These are phyloP conservation scores for Cryptococcus sp. DNA, from an alignment of 1,284 basidiomycete species.

Conservation along the genomic window DNA sequence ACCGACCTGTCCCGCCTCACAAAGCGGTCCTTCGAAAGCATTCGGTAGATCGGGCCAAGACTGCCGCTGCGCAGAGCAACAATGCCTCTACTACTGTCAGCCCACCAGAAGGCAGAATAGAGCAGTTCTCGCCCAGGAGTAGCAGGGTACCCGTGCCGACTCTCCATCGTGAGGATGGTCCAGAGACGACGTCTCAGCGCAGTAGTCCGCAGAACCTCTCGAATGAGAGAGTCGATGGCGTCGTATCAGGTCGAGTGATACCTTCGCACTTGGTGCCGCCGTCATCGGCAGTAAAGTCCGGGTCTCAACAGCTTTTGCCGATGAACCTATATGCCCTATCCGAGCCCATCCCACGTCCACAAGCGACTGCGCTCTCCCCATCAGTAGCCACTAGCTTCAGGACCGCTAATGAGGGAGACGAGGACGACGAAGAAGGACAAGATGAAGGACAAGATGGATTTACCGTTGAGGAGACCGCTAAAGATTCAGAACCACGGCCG, in stretches of 20 bases:
- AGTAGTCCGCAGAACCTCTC: not conserved
- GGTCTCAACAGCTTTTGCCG: not conserved
- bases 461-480: not conserved
- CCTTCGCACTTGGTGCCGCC: not conserved
- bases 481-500: not conserved
- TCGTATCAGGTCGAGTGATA: no score
- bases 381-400: constrained; percentile 18
- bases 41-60: no score
- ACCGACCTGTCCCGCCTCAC: no score
- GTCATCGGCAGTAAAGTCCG: not conserved
- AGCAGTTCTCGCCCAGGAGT: no score
- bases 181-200: not conserved
- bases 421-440: not conserved
- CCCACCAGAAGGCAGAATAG: no score
- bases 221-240: no score
- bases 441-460: not conserved
- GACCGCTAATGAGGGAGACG: constrained; percentile 21
- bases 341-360: not conserved
- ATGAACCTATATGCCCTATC: not conserved
- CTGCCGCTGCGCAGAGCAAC: no score
- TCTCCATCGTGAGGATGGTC: no score
- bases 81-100: no score
- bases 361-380: not conserved
- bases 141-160: no score
- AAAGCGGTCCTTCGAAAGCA: no score